Evolutionary conservation across 768 basidiomycete species (phyloP).

Genomic region (Mycena rebaudengoi): DNA sequence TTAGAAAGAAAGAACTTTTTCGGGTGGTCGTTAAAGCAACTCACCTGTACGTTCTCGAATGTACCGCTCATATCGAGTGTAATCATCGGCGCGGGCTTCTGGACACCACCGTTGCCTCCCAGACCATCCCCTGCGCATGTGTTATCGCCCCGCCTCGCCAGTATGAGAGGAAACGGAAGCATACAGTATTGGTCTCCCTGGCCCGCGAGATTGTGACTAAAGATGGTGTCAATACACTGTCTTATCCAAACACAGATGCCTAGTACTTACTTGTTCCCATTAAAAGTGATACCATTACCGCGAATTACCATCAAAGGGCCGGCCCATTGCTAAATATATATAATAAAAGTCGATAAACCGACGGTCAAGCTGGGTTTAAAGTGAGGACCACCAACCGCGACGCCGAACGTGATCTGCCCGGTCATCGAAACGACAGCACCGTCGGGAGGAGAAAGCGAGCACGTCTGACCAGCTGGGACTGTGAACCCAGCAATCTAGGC

Average conservation of each 20-base stretch:
- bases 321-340: conserved; percentile 26
- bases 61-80: conserved; percentile 27
- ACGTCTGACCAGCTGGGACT: conserved; percentile 15
- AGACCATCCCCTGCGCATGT: conserved; percentile 18
- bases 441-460: conserved; percentile 20
- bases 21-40: background rate
- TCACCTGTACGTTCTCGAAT: conserved; percentile 22
- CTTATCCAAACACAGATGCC: no score
- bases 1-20: background rate
- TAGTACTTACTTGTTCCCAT: conserved; percentile 3
- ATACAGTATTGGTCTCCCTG: conserved; percentile 22
- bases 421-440: conserved; percentile 18
- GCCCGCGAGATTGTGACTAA: conserved; percentile 24
- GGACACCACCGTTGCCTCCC: conserved; percentile 19
- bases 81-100: conserved; percentile 27
- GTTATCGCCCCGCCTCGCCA: no score
- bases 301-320: conserved; percentile 20
- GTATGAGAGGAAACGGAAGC: no score
- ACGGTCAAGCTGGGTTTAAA: no score
- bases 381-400: background rate
- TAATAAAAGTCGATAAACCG: no score
- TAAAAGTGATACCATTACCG: conserved; percentile 1
- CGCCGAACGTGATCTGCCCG: conserved; percentile 17
- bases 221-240: background rate
- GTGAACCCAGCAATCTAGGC: conserved; percentile 18